Evolutionary conservation across 2,329 filamentous ascomycete species (phyloP).

Genomic region (Alternaria gansuensis): DNA sequence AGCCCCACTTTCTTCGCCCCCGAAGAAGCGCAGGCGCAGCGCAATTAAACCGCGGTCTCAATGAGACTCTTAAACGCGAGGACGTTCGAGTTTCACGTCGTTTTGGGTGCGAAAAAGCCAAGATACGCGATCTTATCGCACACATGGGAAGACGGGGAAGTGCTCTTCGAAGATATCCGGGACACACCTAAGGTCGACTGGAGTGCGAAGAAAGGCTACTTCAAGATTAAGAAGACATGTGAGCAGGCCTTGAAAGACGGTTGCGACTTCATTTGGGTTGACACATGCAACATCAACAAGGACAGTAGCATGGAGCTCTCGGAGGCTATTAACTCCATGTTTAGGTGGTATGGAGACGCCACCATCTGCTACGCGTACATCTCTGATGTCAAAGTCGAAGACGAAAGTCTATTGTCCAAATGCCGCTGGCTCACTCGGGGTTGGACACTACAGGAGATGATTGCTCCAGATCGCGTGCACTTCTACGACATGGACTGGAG

Average conservation of each 20-base stretch:
- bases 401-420: not conserved
- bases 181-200: not conserved
- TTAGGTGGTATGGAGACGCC: slow-evolving; percentile 21
- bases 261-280: slow-evolving; percentile 2
- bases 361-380: slow-evolving; percentile 27
- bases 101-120: not conserved
- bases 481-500: slow-evolving; percentile 21
- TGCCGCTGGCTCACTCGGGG: slow-evolving; percentile 30
- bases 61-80: slow-evolving; percentile 3
- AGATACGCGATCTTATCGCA: not conserved
- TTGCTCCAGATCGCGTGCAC: slow-evolving; percentile 22
- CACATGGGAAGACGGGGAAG: not conserved
- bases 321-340: slow-evolving; percentile 20
- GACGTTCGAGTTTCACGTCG: not conserved
- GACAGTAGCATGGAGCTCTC: slow-evolving; percentile 22
- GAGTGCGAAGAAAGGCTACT: not conserved
- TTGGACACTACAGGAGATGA: slow-evolving; percentile 31
- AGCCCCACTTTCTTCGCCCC: not conserved
- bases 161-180: not conserved
- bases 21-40: not conserved
- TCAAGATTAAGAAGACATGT: not conserved
- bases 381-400: not conserved
- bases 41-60: not conserved
- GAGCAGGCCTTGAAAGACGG: not conserved
- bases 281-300: slow-evolving; percentile 24